Percentiles rank a stretch among this genome's conserved stretches.
Conservation (phyloP, 2,329 filamentous ascomycete species). For the Neofusicoccum umdonicola region DNA sequence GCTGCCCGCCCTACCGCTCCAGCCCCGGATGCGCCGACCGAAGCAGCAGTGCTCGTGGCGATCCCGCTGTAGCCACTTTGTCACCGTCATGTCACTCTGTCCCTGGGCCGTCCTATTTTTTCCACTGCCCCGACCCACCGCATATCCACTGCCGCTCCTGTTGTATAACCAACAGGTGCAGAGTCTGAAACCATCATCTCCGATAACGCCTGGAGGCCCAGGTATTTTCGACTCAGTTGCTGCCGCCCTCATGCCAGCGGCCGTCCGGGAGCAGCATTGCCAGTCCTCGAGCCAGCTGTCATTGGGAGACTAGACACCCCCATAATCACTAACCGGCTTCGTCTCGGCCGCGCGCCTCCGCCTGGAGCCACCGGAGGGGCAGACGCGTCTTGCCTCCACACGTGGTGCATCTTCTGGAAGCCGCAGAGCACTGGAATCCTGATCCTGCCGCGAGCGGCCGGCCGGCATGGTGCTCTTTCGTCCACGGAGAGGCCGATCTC, state of each 20-base stretch:
- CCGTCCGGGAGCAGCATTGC: not conserved
- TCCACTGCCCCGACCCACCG: conserved; percentile 9
- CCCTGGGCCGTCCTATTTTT: not conserved
- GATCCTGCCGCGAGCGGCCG: not conserved
- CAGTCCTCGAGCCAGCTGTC: not conserved
- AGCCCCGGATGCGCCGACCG: not conserved
- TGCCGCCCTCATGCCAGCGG: not conserved
- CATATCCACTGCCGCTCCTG: conserved; percentile 10
- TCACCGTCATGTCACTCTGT: not conserved
- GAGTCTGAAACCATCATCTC: conserved; percentile 16
- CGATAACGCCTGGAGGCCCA: conserved; percentile 4
- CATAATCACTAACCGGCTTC: conserved; percentile 9
- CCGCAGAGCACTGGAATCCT: not conserved
- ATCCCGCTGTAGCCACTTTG: not conserved
- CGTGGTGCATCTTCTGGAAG: not conserved
- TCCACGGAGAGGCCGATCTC: not conserved
- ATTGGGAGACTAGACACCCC: not conserved
- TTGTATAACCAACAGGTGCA: conserved; percentile 11
- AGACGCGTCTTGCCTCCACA: not conserved
- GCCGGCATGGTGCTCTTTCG: not conserved
- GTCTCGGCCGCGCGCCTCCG: conserved; percentile 12
- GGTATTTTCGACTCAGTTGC: not conserved
- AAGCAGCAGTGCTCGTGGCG: not conserved
- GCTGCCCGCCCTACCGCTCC: not conserved
- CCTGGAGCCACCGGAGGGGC: not conserved